Conservation (phyloP, 1,139 yeast genomes). For the Schizosaccharomyces versatilis region DNA sequence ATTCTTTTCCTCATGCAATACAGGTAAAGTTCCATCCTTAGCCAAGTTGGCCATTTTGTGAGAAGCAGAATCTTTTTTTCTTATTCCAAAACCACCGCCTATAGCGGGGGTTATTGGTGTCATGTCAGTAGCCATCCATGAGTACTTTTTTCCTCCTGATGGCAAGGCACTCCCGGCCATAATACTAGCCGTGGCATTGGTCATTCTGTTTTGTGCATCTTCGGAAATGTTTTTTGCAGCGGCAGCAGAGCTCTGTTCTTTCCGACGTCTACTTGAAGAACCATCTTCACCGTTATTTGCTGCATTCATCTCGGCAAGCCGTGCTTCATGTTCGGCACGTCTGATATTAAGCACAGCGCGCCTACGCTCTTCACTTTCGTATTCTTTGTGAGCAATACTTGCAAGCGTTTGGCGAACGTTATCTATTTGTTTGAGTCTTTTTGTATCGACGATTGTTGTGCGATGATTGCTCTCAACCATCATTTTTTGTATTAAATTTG, state of each 20-base stretch:
- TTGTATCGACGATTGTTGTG: background rate
- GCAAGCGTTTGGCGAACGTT: slow-evolving; percentile 2
- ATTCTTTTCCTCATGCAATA: background rate
- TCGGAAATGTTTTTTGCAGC: slow-evolving; percentile 5
- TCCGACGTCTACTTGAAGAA: slow-evolving; percentile 1
- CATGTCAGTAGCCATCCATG: slow-evolving; percentile 5
- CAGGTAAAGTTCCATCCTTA: background rate
- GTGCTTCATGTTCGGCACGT: background rate
- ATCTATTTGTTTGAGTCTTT: background rate
- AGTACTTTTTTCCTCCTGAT: slow-evolving; percentile 4
- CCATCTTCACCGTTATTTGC: background rate
- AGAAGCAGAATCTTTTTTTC: background rate
- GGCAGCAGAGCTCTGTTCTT: slow-evolving; percentile 1
- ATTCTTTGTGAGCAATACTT: background rate
- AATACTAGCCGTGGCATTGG: slow-evolving; percentile 5
- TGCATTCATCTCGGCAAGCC: background rate
- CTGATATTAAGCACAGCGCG: background rate
- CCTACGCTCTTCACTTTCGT: slow-evolving; percentile 1
- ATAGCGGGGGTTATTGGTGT: slow-evolving; percentile 1
- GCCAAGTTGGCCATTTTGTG: background rate
- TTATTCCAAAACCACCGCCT: slow-evolving; percentile 2
- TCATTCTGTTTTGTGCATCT: slow-evolving; percentile 6
- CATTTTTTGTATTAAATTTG: background rate
- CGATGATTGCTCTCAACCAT: slow-evolving; percentile 1
- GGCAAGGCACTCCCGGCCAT: slow-evolving; percentile 3